Conservation (phyloP, 139 green algal species). For the Chlorella sp. region DNA sequence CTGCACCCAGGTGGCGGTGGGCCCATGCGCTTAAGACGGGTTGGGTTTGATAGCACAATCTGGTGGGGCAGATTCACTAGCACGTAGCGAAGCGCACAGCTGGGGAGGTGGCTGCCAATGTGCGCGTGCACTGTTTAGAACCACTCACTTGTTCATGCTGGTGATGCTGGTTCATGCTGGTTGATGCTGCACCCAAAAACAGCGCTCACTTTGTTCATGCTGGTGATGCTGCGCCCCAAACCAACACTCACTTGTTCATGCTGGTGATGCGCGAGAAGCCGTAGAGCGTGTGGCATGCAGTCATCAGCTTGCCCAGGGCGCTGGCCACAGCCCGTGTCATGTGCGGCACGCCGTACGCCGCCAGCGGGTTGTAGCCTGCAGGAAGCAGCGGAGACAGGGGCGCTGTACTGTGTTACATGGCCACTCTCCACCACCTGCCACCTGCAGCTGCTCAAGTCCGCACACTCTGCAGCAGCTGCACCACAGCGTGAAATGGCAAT, state of each 20-base stretch:
- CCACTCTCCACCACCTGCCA: no score
- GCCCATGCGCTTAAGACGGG: not conserved
- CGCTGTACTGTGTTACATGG: no score
- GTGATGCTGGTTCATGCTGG: no score
- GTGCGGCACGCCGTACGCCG: constrained; percentile 55
- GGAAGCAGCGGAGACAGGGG: constrained; percentile 7
- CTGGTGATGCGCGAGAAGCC: constrained; percentile 35
- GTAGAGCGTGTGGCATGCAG: constrained; percentile 62
- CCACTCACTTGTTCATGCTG: constrained; percentile 30
- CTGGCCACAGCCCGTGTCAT: constrained; percentile 39
- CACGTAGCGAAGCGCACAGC: no score
- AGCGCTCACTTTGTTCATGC: constrained; percentile 23
- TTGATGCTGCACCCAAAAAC: no score
- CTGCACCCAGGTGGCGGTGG: not conserved
- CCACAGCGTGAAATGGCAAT: no score
- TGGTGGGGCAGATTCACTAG: no score
- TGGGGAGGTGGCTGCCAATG: no score
- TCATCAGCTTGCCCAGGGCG: constrained; percentile 53
- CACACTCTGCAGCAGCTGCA: no score
- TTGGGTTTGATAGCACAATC: no score
- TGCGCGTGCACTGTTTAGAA: no score
- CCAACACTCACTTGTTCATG: constrained; percentile 22
- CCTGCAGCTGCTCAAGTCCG: no score
- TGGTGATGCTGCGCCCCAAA: constrained; percentile 24
- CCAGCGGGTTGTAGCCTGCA: constrained; percentile 62